These are phyloP conservation scores for Vigna reflexopilosa DNA, from an alignment of 306 rosid species.

Conservation along the genomic window DNA sequence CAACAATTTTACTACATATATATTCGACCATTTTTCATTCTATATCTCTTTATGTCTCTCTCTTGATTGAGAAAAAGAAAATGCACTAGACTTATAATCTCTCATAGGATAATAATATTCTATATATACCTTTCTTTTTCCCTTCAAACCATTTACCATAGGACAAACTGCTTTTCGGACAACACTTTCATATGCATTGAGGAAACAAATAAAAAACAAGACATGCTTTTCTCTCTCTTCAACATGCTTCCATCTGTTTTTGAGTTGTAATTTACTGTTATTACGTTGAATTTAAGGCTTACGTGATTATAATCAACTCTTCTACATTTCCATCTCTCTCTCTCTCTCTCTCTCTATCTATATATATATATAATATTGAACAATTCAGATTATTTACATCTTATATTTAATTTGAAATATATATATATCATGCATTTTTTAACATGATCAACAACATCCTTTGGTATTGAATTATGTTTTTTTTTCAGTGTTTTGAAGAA, in stretches of 20 bases:
- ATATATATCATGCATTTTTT: neutral
- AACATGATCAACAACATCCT: neutral
- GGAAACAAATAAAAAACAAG: slow-evolving; percentile 45
- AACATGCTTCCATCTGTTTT: slow-evolving; percentile 43
- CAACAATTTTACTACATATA: neutral
- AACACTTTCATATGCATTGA: slow-evolving; percentile 40
- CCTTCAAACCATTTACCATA: slow-evolving; percentile 41
- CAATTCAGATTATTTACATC: neutral
- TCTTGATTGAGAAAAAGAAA: neutral
- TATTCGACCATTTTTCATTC: neutral
- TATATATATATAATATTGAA: neutral
- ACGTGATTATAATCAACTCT: slow-evolving; percentile 28
- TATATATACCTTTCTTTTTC: slow-evolving; percentile 37
- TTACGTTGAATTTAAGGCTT: slow-evolving; percentile 37
- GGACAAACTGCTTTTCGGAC: slow-evolving; percentile 46
- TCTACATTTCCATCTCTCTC: neutral
- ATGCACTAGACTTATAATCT: neutral
- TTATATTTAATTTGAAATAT: neutral
- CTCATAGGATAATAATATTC: slow-evolving; percentile 39
- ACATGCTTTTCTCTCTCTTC: slow-evolving; percentile 48
- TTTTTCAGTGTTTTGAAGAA: slow-evolving; percentile 17
- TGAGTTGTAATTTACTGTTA: slow-evolving; percentile 46
- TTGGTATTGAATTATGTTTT: neutral
- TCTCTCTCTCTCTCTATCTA: no score
- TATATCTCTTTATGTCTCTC: neutral